A percentile compares a stretch with the other conserved stretches of the same genome.
phyloP scores from a whole-genome alignment of 1,139 yeast genomes.

The Diutina siamensis region DNA sequence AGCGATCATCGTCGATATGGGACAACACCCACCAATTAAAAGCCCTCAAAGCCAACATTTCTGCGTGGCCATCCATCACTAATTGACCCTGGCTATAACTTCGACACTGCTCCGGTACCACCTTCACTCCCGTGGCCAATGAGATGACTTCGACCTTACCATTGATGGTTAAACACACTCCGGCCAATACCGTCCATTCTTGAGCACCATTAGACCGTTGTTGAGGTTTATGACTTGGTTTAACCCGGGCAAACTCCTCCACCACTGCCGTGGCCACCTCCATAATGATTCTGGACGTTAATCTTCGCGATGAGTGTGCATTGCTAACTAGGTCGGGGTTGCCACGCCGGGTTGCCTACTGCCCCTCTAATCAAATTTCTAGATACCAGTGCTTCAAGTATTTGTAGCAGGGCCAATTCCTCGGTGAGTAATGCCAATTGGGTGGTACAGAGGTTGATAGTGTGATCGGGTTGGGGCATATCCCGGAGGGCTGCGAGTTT shows the following conservation, averaged over 20 bases:
- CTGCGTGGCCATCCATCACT: slow-evolving; percentile 87
- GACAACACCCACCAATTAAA: slow-evolving; percentile 38
- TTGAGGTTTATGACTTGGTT: slow-evolving; percentile 34
- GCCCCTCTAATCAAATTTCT: background rate
- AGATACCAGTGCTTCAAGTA: background rate
- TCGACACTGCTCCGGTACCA: slow-evolving; percentile 42
- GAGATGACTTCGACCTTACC: slow-evolving; percentile 18
- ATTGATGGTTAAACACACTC: slow-evolving; percentile 31
- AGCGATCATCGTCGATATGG: slow-evolving; percentile 7
- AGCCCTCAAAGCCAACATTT: slow-evolving; percentile 56
- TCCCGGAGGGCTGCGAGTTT: background rate
- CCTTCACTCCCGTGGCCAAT: slow-evolving; percentile 76
- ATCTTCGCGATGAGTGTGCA: too few species aligned
- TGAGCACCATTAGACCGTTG: slow-evolving; percentile 46
- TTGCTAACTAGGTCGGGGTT: background rate
- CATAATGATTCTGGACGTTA: too few species aligned
- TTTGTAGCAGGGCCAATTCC: background rate
- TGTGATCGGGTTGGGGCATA: background rate
- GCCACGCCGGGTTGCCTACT: background rate
- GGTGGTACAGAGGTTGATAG: background rate
- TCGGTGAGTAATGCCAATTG: background rate
- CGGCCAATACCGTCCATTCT: slow-evolving; percentile 84
- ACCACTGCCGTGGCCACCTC: background rate
- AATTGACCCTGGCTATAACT: slow-evolving; percentile 42
- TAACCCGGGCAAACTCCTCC: background rate